Conservation (phyloP, 23 red algal genomes). For the Gracilariopsis chorda region DNA sequence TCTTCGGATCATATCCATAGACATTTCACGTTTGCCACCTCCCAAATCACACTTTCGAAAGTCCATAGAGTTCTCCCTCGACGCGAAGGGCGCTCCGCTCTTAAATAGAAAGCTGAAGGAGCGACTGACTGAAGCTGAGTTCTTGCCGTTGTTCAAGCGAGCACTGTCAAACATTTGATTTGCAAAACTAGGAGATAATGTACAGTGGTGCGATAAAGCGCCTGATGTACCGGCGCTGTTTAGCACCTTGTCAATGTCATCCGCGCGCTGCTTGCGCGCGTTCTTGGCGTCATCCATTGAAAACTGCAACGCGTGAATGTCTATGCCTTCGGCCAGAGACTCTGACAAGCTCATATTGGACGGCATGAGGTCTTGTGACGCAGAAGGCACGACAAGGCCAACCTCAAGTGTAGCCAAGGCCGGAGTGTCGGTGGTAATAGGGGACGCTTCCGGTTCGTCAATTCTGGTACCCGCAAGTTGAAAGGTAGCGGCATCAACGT, state of each 20-base stretch:
- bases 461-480: slow-evolving; percentile 42
- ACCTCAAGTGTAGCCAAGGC: neutral
- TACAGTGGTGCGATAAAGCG: neutral
- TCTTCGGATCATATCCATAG: slow-evolving; percentile 45
- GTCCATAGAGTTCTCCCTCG: slow-evolving; percentile 60
- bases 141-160: slow-evolving; percentile 15
- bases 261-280: slow-evolving; percentile 8
- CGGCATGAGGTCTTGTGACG: neutral
- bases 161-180: slow-evolving; percentile 34
- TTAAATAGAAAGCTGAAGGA: slow-evolving; percentile 54
- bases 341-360: slow-evolving; percentile 16
- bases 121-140: slow-evolving; percentile 38
- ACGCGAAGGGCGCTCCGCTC: slow-evolving; percentile 25
- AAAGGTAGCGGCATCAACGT: slow-evolving; percentile 45
- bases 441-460: neutral
- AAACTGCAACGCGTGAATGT: neutral
- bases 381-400: neutral
- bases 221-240: slow-evolving; percentile 29
- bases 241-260: slow-evolving; percentile 57
- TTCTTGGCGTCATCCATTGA: slow-evolving; percentile 10
- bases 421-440: neutral
- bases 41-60: slow-evolving; percentile 37
- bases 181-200: neutral
- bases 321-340: neutral
- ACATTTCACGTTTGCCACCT: slow-evolving; percentile 44